Evolutionary conservation across 2,329 filamentous ascomycete genomes (phyloP), one percentile per base, ranked within the genome.

Genomic region (Sarocladiaceae sp.): DNA sequence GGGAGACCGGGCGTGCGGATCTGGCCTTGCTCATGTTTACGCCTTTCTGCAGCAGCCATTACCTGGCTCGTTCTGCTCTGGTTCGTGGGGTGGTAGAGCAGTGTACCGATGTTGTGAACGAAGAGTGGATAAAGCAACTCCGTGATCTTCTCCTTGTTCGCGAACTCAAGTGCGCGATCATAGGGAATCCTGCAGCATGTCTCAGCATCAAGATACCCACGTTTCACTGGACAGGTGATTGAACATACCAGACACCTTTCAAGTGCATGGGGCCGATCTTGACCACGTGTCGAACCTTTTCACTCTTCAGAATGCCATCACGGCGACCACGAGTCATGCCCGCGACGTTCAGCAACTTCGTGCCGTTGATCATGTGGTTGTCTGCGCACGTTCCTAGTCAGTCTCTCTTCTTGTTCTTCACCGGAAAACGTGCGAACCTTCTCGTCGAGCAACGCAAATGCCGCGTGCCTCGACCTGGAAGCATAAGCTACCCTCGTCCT

Each of bases 261-360:
- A 98, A 70, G 62, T 97, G 93, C 93, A 98, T 98, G 3, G 93
- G 93, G 0, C 93, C 93, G 62, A 98, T 97, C 69, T 98, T 98
- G 48, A 97, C 93, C 11, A 97, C 93, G 64, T 96, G 90, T 54
- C 93, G 83, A 46, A 90, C 81, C 67, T 97, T 98, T 67, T 97
- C 93, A 62, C 91, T 96, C 70, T 98, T 98, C 47, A 98, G 68
- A 53, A 98, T 97, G 39, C 93, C 93, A 59, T 98, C 93, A 58
- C 93, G 80, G 52, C 93, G 83, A 45, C 93, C 93, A 62, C 93
- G 80, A 12, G 93, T 98, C 93, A 98, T 98, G 11, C 93, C 91
- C 42, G 93, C 93, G 44, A 98, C 93, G 53, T 98, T 98, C 47
- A 97, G 70, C 46, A 98, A 73, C 65, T 97, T 98, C 1, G 93